Evolutionary conservation across 1,284 basidiomycete genomes (phyloP).

Genomic region (Cystobasidium slooffiae): DNA sequence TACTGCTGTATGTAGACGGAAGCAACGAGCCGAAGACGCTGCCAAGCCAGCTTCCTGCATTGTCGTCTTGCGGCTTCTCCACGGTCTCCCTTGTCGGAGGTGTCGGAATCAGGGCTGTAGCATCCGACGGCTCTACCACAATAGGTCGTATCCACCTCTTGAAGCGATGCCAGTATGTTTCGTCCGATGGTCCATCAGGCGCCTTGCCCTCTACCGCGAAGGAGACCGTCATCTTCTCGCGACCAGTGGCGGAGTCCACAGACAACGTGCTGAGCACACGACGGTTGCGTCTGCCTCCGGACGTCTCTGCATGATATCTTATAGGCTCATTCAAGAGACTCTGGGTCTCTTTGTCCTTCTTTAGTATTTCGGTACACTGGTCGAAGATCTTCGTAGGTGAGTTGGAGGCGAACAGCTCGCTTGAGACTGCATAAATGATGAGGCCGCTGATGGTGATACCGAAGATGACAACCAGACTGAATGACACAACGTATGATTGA

Average conservation of each 20-base stretch:
- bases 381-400: constrained; percentile 44
- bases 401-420: constrained; percentile 37
- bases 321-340: constrained; percentile 34
- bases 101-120: constrained; percentile 12
- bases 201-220: constrained; percentile 33
- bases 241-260: constrained; percentile 21
- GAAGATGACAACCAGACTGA: constrained; percentile 40
- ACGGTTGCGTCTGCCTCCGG: constrained; percentile 34
- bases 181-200: constrained; percentile 30
- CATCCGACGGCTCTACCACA: constrained; percentile 38
- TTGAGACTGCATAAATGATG: constrained; percentile 39
- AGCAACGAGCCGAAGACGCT: constrained; percentile 38
- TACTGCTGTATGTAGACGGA: constrained; percentile 18
- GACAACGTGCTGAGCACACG: constrained; percentile 21
- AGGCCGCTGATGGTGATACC: constrained; percentile 35
- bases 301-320: constrained; percentile 36
- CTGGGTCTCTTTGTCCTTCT: constrained; percentile 36
- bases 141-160: constrained; percentile 44
- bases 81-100: constrained; percentile 10
- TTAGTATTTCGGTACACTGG: constrained; percentile 26
- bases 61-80: constrained; percentile 6
- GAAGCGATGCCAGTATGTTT: constrained; percentile 35
- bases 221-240: constrained; percentile 41
- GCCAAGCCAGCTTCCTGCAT: constrained; percentile 26
- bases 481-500: background rate